phyloP scores from a whole-genome alignment of 1,284 basidiomycete genomes.

The Pascua sp. region DNA sequence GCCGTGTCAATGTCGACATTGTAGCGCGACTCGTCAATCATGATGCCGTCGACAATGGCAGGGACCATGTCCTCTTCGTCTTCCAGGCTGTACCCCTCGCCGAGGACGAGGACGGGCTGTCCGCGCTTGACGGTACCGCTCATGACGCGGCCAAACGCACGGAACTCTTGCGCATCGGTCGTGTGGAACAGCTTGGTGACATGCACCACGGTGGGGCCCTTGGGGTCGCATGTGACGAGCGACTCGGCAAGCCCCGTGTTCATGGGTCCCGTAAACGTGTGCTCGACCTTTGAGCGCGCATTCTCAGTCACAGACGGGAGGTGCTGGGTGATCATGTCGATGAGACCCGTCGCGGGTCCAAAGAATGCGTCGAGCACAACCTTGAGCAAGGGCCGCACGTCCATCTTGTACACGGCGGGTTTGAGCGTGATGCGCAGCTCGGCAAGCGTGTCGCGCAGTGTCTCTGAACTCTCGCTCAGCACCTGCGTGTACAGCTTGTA shows the following conservation, averaged over 20 bases:
- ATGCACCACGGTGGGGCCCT: slow-evolving; percentile 88
- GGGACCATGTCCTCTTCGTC: slow-evolving; percentile 98
- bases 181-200: slow-evolving; percentile 93
- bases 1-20: slow-evolving; percentile 82
- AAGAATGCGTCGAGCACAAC: slow-evolving; percentile 95
- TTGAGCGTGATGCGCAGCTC: slow-evolving; percentile 81
- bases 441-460: slow-evolving; percentile 74
- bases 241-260: slow-evolving; percentile 69
- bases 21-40: slow-evolving; percentile 89
- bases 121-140: slow-evolving; percentile 85
- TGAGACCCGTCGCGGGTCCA: slow-evolving; percentile 77
- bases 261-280: slow-evolving; percentile 81
- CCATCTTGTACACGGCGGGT: slow-evolving; percentile 95
- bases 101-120: slow-evolving; percentile 86
- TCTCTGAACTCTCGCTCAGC: slow-evolving; percentile 82
- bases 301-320: slow-evolving; percentile 78
- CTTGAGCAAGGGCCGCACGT: slow-evolving; percentile 89
- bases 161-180: slow-evolving; percentile 89
- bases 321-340: slow-evolving; percentile 86
- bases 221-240: slow-evolving; percentile 78
- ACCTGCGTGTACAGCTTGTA: slow-evolving; percentile 97
- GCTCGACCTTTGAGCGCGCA: slow-evolving; percentile 70
- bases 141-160: slow-evolving; percentile 90
- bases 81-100: slow-evolving; percentile 93
- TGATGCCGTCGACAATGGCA: slow-evolving; percentile 78